A percentile compares a stretch with the other conserved stretches of the same genome.
Evolutionary conservation across 1,284 basidiomycete genomes (phyloP).

Genomic region (Fomitiporia mediterranea): DNA sequence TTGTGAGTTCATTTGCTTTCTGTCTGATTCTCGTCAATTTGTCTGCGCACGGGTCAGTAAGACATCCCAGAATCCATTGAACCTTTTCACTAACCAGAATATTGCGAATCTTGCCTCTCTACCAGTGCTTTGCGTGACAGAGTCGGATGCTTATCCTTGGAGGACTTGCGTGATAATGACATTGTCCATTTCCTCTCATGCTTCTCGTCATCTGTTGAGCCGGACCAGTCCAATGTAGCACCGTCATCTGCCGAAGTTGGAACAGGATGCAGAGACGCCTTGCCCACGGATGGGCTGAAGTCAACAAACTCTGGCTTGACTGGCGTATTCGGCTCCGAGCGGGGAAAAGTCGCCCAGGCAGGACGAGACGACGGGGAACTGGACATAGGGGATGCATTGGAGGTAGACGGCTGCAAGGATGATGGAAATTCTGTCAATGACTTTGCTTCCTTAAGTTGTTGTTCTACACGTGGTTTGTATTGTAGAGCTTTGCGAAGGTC

Average conservation of each 20-base stretch:
- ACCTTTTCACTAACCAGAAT: slow-evolving; percentile 37
- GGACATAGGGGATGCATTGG: slow-evolving; percentile 23
- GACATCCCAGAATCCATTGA: slow-evolving; percentile 2
- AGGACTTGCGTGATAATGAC: slow-evolving; percentile 51
- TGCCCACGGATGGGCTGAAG: slow-evolving; percentile 62
- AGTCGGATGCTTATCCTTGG: slow-evolving; percentile 46
- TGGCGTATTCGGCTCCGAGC: slow-evolving; percentile 24
- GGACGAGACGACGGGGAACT: slow-evolving; percentile 33
- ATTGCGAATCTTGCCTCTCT: slow-evolving; percentile 45
- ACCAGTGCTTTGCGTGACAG: slow-evolving; percentile 38
- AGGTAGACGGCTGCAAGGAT: slow-evolving; percentile 27
- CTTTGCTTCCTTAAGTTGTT: slow-evolving; percentile 21
- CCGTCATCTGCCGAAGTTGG: slow-evolving; percentile 64
- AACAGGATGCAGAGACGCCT: slow-evolving; percentile 44
- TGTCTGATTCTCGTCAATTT: slow-evolving; percentile 51
- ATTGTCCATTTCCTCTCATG: slow-evolving; percentile 57
- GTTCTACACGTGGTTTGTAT: slow-evolving; percentile 20
- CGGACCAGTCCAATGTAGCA: slow-evolving; percentile 64
- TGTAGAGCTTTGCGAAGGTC: slow-evolving; percentile 19
- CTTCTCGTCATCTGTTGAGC: slow-evolving; percentile 48
- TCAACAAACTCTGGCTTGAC: slow-evolving; percentile 47
- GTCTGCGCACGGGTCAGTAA: slow-evolving; percentile 35
- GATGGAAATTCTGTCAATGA: slow-evolving; percentile 31
- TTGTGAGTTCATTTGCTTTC: slow-evolving; percentile 46
- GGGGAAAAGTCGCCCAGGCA: slow-evolving; percentile 20